Evolutionary conservation across 805 yeast genomes (phyloP).

Genomic region (Kuraishia floccosa): DNA sequence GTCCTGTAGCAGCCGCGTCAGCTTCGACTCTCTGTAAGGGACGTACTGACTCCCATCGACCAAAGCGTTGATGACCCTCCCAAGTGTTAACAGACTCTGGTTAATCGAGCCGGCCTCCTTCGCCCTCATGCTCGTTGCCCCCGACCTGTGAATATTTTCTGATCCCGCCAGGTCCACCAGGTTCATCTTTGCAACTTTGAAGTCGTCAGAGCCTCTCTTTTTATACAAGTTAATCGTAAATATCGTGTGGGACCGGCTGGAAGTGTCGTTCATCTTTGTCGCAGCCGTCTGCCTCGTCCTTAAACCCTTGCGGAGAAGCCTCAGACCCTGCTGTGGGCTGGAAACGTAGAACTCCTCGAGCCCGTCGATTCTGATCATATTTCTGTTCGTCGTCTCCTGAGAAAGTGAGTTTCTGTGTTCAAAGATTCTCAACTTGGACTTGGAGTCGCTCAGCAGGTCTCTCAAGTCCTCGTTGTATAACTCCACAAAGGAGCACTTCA

Average conservation of each 20-base stretch:
- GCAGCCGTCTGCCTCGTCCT: slow-evolving; percentile 54
- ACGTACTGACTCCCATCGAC: slow-evolving; percentile 58
- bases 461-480: slow-evolving; percentile 30
- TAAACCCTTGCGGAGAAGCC: slow-evolving; percentile 43
- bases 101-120: slow-evolving; percentile 92
- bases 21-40: slow-evolving; percentile 69
- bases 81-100: slow-evolving; percentile 77
- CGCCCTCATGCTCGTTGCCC: slow-evolving; percentile 78
- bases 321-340: slow-evolving; percentile 44
- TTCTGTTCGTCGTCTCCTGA: slow-evolving; percentile 3
- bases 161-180: slow-evolving; percentile 93
- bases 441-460: slow-evolving; percentile 26
- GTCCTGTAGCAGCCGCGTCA: slow-evolving; percentile 66
- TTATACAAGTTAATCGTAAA: slow-evolving; percentile 53
- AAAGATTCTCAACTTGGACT: slow-evolving; percentile 23
- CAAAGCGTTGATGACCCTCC: slow-evolving; percentile 73
- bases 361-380: slow-evolving; percentile 44
- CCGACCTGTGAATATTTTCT: slow-evolving; percentile 79
- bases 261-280: slow-evolving; percentile 62
- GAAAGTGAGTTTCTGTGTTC: slow-evolving; percentile 15
- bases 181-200: slow-evolving; percentile 30
- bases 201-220: slow-evolving; percentile 24
- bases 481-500: slow-evolving; percentile 43
- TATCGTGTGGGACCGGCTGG: slow-evolving; percentile 71
- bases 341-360: slow-evolving; percentile 49